These are phyloP conservation scores for Linderniella brevidens DNA, from an alignment of 257 asterid genomes.

Conservation along the genomic window DNA sequence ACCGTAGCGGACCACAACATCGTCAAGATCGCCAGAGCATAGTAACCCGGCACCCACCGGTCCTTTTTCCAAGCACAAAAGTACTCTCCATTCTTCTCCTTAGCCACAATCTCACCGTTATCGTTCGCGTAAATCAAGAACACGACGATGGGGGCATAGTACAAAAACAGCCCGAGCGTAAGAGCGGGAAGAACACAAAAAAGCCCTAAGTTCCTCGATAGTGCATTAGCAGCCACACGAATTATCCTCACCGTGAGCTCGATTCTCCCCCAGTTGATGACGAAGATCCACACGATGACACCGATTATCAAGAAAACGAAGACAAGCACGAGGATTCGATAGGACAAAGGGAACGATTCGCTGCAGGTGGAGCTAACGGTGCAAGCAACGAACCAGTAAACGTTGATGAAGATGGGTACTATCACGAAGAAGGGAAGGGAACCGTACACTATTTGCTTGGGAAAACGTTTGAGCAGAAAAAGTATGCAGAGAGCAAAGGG, in stretches of 20 bases:
- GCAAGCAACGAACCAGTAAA: conserved; percentile 94
- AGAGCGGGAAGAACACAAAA: conserved; percentile 65
- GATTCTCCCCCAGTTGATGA: conserved; percentile 73
- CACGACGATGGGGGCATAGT: conserved; percentile 59
- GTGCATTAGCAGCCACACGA: conserved; percentile 58
- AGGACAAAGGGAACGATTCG: conserved; percentile 54
- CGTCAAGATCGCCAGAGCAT: conserved; percentile 65
- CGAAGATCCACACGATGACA: conserved; percentile 73
- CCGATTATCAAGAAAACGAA: conserved; percentile 67
- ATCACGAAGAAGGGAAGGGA: conserved; percentile 74
- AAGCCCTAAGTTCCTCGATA: conserved; percentile 54
- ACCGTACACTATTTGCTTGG: conserved; percentile 77
- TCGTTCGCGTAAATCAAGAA: conserved; percentile 61
- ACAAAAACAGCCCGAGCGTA: conserved; percentile 41
- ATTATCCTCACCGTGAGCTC: conserved; percentile 79
- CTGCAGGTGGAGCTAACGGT: conserved; percentile 58
- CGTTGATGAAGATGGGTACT: conserved; percentile 53
- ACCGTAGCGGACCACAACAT: conserved; percentile 89
- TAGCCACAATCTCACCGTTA: conserved; percentile 66
- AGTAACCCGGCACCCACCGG: conserved; percentile 92
- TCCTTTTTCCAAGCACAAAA: conserved; percentile 80
- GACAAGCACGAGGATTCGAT: conserved; percentile 50
- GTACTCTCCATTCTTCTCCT: conserved; percentile 40
- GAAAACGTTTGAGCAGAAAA: conserved; percentile 54
- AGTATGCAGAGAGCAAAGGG: conserved; percentile 54